Evolutionary conservation across 805 yeast genomes (phyloP), one percentile per base, ranked within the genome.

Genomic region (Cyberlindnera amylophila): DNA sequence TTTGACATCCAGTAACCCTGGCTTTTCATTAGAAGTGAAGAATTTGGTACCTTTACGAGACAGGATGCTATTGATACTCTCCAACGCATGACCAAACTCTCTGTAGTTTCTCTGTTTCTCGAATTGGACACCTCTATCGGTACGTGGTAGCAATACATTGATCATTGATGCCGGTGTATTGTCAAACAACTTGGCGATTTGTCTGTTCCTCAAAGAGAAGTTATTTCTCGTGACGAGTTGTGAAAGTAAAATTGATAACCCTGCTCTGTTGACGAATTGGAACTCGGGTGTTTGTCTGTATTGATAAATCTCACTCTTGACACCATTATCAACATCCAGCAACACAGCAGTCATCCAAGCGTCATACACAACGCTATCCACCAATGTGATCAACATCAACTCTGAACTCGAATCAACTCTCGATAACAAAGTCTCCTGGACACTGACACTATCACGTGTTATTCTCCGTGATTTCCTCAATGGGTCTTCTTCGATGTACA

Each of bases 281-380:
- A 42, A 36, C 31, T 41, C 42, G 4, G 44, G 30, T 9, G 42
- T 40, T 8, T 47, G 49, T n/a, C 41, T 38, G 27, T 39, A 42
- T 14, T 47, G 54, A 34, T 62, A 64, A 1, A 64, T 42, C 23
- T 42, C 45, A 4, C 51, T 39, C 40, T 62, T 62, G 23, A 46
- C 42, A 1, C 44, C 40, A 4, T 44, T 36, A 1, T 43, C 29
- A 6, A 55, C 32, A n/a, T 60, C 58, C 30, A 51, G 56, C 4
- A 68, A 29, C 2, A 63, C 51, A 5, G 59, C 55, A 0, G 63
- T 49, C 17, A 74, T 53, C 75, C 77, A 78, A n/a, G 69, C 64
- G 51, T 79, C 84, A 47, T 72, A 71, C 4, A 79, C 49, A 16
- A 67, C 64, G 9, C 65, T 62, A 44, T 80, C 82, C 4, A 78